These are phyloP conservation scores for Lecanosticta acicola DNA, from an alignment of 2,329 filamentous ascomycete species.

Conservation along the genomic window DNA sequence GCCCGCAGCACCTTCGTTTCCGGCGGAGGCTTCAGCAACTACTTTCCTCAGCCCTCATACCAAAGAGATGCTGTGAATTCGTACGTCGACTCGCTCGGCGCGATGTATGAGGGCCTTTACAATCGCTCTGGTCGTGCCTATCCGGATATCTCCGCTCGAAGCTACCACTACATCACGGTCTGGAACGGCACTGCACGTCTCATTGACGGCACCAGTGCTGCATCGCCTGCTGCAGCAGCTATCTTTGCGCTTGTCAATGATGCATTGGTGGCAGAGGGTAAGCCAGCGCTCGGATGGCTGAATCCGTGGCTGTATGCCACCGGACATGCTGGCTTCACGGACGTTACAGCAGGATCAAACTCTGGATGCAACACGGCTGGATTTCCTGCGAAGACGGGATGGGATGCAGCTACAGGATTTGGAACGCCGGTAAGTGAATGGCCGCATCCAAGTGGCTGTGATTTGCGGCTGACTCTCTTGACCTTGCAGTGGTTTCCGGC, in stretches of 20 bases:
- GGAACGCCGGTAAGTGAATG: too few relatives aligned
- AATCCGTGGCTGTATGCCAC: slow-evolving; percentile 56
- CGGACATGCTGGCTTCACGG: slow-evolving; percentile 47
- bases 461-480: too few relatives aligned
- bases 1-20: slow-evolving; percentile 37
- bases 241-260: slow-evolving; percentile 57
- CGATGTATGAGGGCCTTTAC: slow-evolving; percentile 38
- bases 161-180: slow-evolving; percentile 43
- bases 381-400: not conserved
- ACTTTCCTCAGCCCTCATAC: slow-evolving; percentile 39
- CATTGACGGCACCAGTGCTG: slow-evolving; percentile 49
- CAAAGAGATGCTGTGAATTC: slow-evolving; percentile 33
- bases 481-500: too few relatives aligned
- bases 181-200: slow-evolving; percentile 40
- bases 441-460: too few relatives aligned
- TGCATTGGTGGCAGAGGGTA: slow-evolving; percentile 42
- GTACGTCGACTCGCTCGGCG: slow-evolving; percentile 37
- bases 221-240: slow-evolving; percentile 50
- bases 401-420: not conserved
- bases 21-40: slow-evolving; percentile 42
- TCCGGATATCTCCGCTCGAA: slow-evolving; percentile 48
- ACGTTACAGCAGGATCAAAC: slow-evolving; percentile 39
- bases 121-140: slow-evolving; percentile 40
- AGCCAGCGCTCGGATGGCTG: slow-evolving; percentile 51
- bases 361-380: slow-evolving; percentile 31